Evolutionary conservation across 2,329 filamentous ascomycete genomes (phyloP).

Genomic region (Ophiostoma perfectum): DNA sequence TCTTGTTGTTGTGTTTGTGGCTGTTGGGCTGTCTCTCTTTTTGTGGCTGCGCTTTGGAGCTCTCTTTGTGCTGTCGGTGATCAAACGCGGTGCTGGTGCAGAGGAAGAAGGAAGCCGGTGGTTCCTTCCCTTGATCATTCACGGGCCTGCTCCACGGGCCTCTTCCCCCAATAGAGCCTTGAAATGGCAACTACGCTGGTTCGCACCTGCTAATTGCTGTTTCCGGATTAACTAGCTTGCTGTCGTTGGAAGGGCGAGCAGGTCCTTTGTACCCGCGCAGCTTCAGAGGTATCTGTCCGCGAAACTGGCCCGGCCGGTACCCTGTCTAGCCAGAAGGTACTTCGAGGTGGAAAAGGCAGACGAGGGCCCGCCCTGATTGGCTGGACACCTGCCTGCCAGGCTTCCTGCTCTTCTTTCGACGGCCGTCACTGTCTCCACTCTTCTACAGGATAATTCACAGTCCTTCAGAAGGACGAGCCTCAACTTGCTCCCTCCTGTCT

Average conservation of each 20-base stretch:
- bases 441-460: slow-evolving; percentile 9
- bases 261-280: background rate
- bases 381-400: background rate
- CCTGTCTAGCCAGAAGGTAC: background rate
- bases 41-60: background rate
- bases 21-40: background rate
- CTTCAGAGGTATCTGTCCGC: background rate
- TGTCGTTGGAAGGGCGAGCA: slow-evolving; percentile 1
- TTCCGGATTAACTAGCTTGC: slow-evolving; percentile 7
- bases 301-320: background rate
- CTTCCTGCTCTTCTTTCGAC: background rate
- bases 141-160: background rate
- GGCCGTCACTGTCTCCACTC: slow-evolving; percentile 4
- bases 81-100: background rate
- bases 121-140: slow-evolving; percentile 5
- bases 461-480: background rate
- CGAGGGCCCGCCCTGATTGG: background rate
- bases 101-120: background rate
- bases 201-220: slow-evolving; percentile 10
- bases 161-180: background rate
- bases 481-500: background rate
- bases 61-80: background rate
- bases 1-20: background rate
- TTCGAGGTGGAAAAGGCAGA: background rate
- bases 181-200: background rate